Evolutionary conservation across 2,329 filamentous ascomycete genomes (phyloP), one percentile per base, ranked within the genome.

Genomic region (Ceratocystis papillata): DNA sequence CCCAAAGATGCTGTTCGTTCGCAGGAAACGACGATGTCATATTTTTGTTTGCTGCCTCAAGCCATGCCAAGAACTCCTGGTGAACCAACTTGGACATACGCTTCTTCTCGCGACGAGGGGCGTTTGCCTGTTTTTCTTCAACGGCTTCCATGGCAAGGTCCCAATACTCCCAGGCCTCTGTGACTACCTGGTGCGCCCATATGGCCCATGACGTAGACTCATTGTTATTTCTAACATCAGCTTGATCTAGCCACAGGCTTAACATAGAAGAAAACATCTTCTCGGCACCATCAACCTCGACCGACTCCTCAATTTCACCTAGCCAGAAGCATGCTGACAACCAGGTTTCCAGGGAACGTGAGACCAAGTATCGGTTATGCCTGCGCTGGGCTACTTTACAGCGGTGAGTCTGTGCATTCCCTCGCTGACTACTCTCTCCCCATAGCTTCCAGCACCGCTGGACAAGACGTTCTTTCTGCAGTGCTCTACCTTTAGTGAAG

Each of bases 161-260:
- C 69, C 69, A 69, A 22, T 64, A 62, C n/a, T 65, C 63, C 69
- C 69, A 69, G 28, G 64, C 65, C 33, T 68, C 63, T 8, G 45
- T 68, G 20, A 57, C 66, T 3, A 62, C 61, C 20, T 67, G 64
- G 7, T 65, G 63, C 28, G 61, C 64, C 65, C 66, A 68, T 12
- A 67, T 28, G 4, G 57, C 55, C 50, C 64, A 63, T 20, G 66
- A 57, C 15, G 62, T 55, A 4, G 46, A 33, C 28, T 66, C 65
- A 8, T 62, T 44, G 28, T 22, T 65, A 7, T 22, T 28, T n/a
- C 33, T n/a, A 5, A 59, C 22, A 7, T 68, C 62, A 12, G 67
- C 61, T 8, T 64, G 44, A 10, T 65, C 67, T 2, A 61, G 25
- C 67, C 67, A 68, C 25, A 64, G n/a, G 46, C 46, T 37, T 5